Percentiles rank a stretch among this genome's conserved stretches.
phyloP scores from a whole-genome alignment of 768 basidiomycete species.

The Agrocybe praecox region DNA sequence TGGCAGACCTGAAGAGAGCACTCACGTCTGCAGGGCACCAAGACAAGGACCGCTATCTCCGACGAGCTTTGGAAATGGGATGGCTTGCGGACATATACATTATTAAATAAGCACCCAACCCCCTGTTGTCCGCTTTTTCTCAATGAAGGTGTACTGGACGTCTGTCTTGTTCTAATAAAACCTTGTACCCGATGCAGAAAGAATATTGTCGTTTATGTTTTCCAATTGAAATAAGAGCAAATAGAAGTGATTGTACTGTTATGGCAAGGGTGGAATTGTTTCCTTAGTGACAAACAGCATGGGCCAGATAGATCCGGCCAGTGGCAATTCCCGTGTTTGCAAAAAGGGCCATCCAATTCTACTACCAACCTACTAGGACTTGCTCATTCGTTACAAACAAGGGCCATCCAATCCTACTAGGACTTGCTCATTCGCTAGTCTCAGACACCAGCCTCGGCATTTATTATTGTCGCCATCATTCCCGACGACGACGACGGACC shows the following conservation, averaged over 20 bases:
- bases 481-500: slow-evolving; percentile 12
- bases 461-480: slow-evolving; percentile 14
- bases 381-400: no score
- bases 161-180: slow-evolving; percentile 4
- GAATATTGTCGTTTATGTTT: not conserved
- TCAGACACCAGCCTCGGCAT: slow-evolving; percentile 10
- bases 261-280: no score
- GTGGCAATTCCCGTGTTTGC: slow-evolving; percentile 16
- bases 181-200: not conserved
- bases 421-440: slow-evolving; percentile 16
- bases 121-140: not conserved
- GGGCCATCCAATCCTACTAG: no score
- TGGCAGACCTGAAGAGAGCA: slow-evolving; percentile 87
- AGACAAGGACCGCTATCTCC: slow-evolving; percentile 89
- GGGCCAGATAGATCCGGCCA: slow-evolving; percentile 24
- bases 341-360: slow-evolving; percentile 18
- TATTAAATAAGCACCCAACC: slow-evolving; percentile 5
- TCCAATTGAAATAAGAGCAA: not conserved
- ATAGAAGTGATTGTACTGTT: no score
- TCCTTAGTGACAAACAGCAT: slow-evolving; percentile 16
- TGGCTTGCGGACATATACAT: no score
- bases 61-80: slow-evolving; percentile 97
- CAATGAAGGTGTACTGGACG: not conserved
- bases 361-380: no score
- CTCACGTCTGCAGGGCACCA: slow-evolving; percentile 75